A percentile compares a stretch with the other conserved stretches of the same genome.
Conservation (phyloP, 371 early-diverging fungal genomes). For the Apophysomyces variabilis region DNA sequence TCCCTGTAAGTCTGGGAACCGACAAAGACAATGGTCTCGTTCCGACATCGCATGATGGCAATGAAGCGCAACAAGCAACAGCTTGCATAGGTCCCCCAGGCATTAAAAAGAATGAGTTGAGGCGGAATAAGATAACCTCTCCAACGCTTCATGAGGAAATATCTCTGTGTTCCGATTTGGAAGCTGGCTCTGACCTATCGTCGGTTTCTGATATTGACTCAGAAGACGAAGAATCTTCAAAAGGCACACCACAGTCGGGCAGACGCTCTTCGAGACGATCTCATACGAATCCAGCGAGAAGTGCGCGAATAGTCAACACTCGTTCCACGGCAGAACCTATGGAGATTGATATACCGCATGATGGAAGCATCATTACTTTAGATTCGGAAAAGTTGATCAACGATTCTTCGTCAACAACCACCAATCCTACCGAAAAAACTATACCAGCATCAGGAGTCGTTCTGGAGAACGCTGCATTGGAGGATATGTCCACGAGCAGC, state of each 20-base stretch:
- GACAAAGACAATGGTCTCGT: neutral
- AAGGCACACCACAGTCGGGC: neutral
- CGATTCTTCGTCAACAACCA: neutral
- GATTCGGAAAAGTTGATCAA: neutral
- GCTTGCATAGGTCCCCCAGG: neutral
- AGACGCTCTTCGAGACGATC: neutral
- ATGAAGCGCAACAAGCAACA: neutral
- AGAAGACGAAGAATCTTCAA: neutral
- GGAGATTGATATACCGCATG: neutral
- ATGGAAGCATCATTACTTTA: neutral
- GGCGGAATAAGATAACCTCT: neutral
- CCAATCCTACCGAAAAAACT: neutral
- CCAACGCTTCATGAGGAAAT: conserved; percentile 2
- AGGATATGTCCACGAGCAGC: neutral
- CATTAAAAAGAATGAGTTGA: neutral
- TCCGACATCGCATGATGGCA: conserved; percentile 5
- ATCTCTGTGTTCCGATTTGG: conserved; percentile 4
- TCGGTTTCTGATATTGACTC: conserved; percentile 5
- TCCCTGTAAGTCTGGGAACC: neutral
- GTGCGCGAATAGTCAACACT: neutral
- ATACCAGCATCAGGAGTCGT: neutral
- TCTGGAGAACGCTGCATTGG: neutral
- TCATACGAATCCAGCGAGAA: neutral
- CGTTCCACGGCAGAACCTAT: neutral
- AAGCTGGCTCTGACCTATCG: conserved; percentile 6